phyloP scores from a whole-genome alignment of 495 filamentous ascomycete species.

The Xylaria bambusicola region DNA sequence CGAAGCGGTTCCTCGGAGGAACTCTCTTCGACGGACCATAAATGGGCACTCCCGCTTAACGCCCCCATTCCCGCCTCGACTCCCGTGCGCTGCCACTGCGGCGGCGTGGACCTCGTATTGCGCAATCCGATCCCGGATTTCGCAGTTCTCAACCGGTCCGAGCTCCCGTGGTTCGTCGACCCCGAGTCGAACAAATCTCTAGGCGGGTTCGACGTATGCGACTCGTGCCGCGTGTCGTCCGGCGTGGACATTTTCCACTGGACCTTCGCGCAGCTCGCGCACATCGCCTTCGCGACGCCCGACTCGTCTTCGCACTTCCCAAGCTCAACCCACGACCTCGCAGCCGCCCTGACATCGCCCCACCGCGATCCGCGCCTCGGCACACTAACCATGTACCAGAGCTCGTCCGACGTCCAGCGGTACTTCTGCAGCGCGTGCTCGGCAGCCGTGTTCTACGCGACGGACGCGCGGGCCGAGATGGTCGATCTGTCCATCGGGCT shows the following conservation, averaged over 20 bases:
- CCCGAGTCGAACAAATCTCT: constrained; percentile 43
- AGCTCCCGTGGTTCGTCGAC: constrained; percentile 45
- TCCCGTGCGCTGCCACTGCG: constrained; percentile 51
- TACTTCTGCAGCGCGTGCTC: constrained; percentile 58
- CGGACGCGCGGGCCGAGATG: constrained; percentile 42
- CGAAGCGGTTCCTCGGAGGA: constrained; percentile 26
- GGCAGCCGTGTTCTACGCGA: constrained; percentile 52
- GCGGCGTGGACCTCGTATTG: constrained; percentile 46
- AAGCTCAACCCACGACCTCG: constrained; percentile 24
- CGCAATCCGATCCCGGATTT: constrained; percentile 28
- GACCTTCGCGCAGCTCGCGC: constrained; percentile 38
- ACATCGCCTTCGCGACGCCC: too few relatives aligned
- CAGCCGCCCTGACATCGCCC: constrained; percentile 17
- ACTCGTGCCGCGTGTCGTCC: constrained; percentile 50
- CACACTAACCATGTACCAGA: constrained; percentile 48
- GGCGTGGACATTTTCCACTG: constrained; percentile 52
- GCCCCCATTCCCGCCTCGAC: constrained; percentile 13
- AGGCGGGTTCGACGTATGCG: constrained; percentile 49
- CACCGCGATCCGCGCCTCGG: constrained; percentile 43
- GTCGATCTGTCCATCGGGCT: constrained; percentile 56
- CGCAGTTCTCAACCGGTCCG: constrained; percentile 1
- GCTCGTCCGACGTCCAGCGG: constrained; percentile 46
- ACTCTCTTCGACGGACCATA: neutral
- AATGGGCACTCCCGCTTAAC: neutral
- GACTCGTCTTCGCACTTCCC: constrained; percentile 17